Evolutionary conservation across 257 asterid species (phyloP).

Genomic region (Petunia secreta): DNA sequence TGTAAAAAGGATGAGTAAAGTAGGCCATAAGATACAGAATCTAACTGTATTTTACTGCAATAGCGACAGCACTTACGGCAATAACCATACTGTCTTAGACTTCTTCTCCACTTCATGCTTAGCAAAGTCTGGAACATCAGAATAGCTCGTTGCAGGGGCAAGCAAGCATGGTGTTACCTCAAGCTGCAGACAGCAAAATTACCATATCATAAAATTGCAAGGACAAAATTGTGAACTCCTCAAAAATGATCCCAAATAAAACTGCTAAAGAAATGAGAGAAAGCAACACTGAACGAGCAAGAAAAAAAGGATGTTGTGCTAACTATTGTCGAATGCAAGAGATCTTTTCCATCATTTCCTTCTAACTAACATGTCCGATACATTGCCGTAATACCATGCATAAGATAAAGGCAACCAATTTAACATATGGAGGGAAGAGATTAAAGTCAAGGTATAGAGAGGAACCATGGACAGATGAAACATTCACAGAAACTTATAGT

Average conservation of each 20-base stretch:
- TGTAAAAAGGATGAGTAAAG: slow-evolving; percentile 9
- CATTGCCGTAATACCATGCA: neutral
- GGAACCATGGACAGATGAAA: slow-evolving; percentile 7
- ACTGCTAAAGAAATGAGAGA: slow-evolving; percentile 15
- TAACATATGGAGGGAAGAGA: neutral
- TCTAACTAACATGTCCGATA: slow-evolving; percentile 8
- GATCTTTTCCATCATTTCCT: slow-evolving; percentile 17
- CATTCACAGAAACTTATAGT: neutral
- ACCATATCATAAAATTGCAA: slow-evolving; percentile 20
- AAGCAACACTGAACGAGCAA: neutral
- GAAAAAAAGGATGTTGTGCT: neutral
- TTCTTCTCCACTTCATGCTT: slow-evolving; percentile 37
- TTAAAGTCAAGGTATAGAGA: neutral
- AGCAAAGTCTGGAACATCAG: slow-evolving; percentile 39
- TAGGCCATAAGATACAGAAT: slow-evolving; percentile 5
- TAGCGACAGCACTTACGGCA: slow-evolving; percentile 66
- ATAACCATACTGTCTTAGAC: slow-evolving; percentile 72
- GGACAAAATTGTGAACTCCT: neutral
- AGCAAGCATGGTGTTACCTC: slow-evolving; percentile 87
- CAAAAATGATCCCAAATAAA: neutral
- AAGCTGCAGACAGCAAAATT: slow-evolving; percentile 56
- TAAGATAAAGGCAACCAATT: neutral
- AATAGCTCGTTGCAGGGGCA: slow-evolving; percentile 54
- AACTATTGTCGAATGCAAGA: neutral
- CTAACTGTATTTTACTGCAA: neutral